Evolutionary conservation across 1,139 yeast genomes (phyloP).

Genomic region (Kodamaea alishanica): DNA sequence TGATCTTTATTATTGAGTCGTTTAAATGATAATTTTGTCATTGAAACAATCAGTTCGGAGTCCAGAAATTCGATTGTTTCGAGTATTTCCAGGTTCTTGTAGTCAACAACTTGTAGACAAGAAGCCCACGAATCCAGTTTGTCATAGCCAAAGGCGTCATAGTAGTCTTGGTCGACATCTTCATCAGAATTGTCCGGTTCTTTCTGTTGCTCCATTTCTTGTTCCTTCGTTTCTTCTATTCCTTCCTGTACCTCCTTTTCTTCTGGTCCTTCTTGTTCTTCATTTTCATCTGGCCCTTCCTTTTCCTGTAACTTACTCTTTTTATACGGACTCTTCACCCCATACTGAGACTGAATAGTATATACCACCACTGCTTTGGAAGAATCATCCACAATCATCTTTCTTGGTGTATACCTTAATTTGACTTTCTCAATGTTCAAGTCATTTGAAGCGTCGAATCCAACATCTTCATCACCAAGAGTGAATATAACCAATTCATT

Average conservation of each 20-base stretch:
- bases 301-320: conserved; percentile 1
- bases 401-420: conserved; percentile 54
- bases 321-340: conserved; percentile 29
- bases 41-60: conserved; percentile 38
- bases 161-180: conserved; percentile 29
- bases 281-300: conserved; percentile 6
- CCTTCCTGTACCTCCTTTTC: too few species aligned
- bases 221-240: conserved; percentile 14
- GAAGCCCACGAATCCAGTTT: conserved; percentile 42
- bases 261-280: conserved; percentile 6
- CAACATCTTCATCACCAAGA: conserved; percentile 40
- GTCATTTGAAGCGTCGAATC: conserved; percentile 41
- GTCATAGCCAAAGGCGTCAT: conserved; percentile 42
- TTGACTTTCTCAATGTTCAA: conserved; percentile 41
- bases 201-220: too few species aligned
- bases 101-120: conserved; percentile 51
- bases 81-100: conserved; percentile 28
- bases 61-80: conserved; percentile 40
- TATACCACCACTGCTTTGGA: conserved; percentile 21
- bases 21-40: conserved; percentile 21
- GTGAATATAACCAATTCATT: conserved; percentile 54
- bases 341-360: conserved; percentile 47
- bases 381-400: conserved; percentile 27
- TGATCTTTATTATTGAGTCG: conserved; percentile 21
- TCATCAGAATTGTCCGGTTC: too few species aligned